Conservation (phyloP, 306 rosid genomes). For the Ormosia semicastrata region DNA sequence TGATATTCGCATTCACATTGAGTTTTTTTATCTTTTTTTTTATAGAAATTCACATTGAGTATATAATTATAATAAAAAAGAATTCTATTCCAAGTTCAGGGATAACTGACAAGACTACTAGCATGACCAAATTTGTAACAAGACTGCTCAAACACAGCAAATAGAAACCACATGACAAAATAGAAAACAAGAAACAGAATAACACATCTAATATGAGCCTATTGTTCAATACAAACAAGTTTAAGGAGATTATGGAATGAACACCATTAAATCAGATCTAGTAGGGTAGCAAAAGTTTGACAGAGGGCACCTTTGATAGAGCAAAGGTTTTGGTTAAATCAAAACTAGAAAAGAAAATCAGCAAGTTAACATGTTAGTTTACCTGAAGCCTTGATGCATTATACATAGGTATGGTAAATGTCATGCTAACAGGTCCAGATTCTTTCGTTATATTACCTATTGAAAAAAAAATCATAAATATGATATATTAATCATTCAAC, state of each 20-base stretch:
- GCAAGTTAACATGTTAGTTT: constrained; percentile 18
- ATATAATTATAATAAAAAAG: constrained; percentile 1
- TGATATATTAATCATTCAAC: constrained; percentile 12
- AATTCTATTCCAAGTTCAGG: background rate
- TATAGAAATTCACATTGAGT: background rate
- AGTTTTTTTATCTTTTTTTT: background rate
- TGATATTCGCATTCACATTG: background rate
- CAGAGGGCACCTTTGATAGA: background rate
- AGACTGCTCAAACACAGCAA: background rate
- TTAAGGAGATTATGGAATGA: background rate
- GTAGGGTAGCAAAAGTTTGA: constrained; percentile 4
- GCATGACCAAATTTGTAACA: background rate
- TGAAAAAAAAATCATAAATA: constrained; percentile 23
- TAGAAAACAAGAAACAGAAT: constrained; percentile 4
- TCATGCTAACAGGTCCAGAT: constrained; percentile 90
- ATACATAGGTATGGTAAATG: constrained; percentile 84
- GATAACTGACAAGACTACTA: background rate
- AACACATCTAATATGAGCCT: background rate
- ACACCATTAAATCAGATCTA: constrained; percentile 9
- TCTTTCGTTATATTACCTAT: constrained; percentile 78
- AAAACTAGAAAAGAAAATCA: background rate
- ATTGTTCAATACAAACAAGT: background rate
- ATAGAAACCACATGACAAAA: background rate
- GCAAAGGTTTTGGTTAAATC: constrained; percentile 6
- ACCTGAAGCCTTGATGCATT: constrained; percentile 82